phyloP scores from a whole-genome alignment of 2,329 filamentous ascomycete species.

The Drechslerella dactyloides region DNA sequence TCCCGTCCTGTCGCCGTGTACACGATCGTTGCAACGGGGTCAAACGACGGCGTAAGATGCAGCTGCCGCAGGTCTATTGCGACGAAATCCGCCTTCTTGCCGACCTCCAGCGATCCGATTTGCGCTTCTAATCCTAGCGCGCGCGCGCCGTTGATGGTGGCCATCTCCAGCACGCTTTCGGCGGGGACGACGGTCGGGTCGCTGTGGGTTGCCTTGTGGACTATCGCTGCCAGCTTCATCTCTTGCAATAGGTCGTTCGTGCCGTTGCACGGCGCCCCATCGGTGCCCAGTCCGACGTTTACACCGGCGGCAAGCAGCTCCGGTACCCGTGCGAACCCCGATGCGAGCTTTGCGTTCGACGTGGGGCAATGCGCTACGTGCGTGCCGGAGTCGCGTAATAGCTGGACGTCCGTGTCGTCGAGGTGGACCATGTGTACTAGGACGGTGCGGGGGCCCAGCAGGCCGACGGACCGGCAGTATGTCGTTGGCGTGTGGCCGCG shows the following conservation, averaged over 20 bases:
- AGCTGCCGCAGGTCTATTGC: constrained; percentile 56
- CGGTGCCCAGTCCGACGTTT: constrained; percentile 63
- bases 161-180: constrained; percentile 62
- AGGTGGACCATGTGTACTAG: constrained; percentile 65
- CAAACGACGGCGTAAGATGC: constrained; percentile 54
- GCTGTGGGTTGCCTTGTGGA: constrained; percentile 57
- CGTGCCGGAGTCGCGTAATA: constrained; percentile 59
- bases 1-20: constrained; percentile 61
- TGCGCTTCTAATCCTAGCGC: constrained; percentile 58
- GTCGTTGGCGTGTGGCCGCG: constrained; percentile 58
- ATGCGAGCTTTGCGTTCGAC: constrained; percentile 64
- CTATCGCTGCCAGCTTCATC: constrained; percentile 63
- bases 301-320: constrained; percentile 60
- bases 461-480: constrained; percentile 58
- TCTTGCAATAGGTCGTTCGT: constrained; percentile 58
- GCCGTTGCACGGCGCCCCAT: constrained; percentile 63
- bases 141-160: constrained; percentile 63
- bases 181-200: constrained; percentile 61
- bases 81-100: constrained; percentile 61
- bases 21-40: constrained; percentile 59
- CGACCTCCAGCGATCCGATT: constrained; percentile 59
- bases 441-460: constrained; percentile 60
- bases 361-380: constrained; percentile 64
- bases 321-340: constrained; percentile 62
- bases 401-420: constrained; percentile 59